Percentiles rank a stretch among this genome's conserved stretches.
These are phyloP conservation scores for Talinum fruticosum DNA, from an alignment of 148 eudicot species.

Conservation along the genomic window DNA sequence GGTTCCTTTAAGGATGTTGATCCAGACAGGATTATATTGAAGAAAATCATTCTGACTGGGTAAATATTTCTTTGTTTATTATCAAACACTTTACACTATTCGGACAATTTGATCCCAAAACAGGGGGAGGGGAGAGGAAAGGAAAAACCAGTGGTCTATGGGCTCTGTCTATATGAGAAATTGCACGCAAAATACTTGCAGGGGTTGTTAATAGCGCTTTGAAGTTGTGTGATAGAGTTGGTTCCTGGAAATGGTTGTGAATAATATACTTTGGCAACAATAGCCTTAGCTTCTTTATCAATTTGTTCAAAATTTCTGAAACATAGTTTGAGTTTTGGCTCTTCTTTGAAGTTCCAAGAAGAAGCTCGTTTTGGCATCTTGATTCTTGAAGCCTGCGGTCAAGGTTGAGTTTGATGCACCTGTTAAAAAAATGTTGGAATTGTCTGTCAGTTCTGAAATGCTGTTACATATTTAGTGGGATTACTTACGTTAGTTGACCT, in stretches of 20 bases:
- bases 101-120: background rate
- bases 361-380: background rate
- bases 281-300: background rate
- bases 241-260: background rate
- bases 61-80: slow-evolving; percentile 27
- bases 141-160: background rate
- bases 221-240: background rate
- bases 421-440: background rate
- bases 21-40: slow-evolving; percentile 78
- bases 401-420: background rate
- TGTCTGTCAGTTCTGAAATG: background rate
- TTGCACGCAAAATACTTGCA: background rate
- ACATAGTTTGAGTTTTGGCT: background rate
- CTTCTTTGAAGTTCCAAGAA: background rate
- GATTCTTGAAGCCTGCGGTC: background rate
- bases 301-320: background rate
- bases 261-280: background rate
- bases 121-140: background rate
- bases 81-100: background rate
- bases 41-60: slow-evolving; percentile 91
- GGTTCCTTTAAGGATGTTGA: slow-evolving; percentile 75
- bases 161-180: too few relatives aligned
- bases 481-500: background rate
- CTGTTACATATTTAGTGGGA: background rate
- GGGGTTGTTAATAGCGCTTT: background rate